Conservation (phyloP, 768 basidiomycete genomes). For the Boletus fagicola region DNA sequence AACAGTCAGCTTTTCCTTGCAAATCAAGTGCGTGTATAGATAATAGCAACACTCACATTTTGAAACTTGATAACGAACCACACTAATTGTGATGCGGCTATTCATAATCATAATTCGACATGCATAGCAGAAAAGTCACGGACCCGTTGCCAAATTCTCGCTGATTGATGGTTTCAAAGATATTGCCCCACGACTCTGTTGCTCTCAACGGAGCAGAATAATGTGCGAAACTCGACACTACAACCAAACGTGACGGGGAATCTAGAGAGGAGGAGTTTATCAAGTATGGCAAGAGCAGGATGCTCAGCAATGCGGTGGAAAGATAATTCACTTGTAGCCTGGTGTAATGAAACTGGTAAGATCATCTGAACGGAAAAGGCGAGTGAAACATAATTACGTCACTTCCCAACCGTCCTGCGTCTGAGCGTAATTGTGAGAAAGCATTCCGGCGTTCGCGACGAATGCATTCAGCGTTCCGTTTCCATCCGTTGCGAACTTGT, state of each 20-base stretch:
- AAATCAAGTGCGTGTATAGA: background rate
- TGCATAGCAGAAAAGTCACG: conserved; percentile 3
- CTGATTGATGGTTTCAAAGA: conserved; percentile 28
- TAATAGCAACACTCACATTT: conserved; percentile 20
- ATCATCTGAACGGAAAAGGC: background rate
- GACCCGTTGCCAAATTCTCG: conserved; percentile 23
- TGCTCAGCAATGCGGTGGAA: conserved; percentile 32
- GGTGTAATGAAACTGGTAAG: background rate
- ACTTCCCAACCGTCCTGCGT: conserved; percentile 50
- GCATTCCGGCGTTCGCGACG: conserved; percentile 33
- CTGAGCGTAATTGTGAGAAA: conserved; percentile 14
- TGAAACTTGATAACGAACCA: conserved; percentile 22
- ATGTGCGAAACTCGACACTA: conserved; percentile 35
- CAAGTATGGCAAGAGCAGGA: conserved; percentile 36
- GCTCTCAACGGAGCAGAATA: conserved; percentile 8
- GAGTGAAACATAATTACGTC: conserved; percentile 29
- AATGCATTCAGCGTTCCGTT: conserved; percentile 28
- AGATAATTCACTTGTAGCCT: conserved; percentile 39
- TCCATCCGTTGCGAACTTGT: conserved; percentile 27
- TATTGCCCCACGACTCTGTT: conserved; percentile 7
- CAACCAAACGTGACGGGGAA: conserved; percentile 27
- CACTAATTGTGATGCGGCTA: background rate
- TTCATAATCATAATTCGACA: background rate
- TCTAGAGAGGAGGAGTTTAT: conserved; percentile 21
- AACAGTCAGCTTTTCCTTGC: background rate